phyloP scores from a whole-genome alignment of 768 basidiomycete genomes.

The Auricularia cornea region DNA sequence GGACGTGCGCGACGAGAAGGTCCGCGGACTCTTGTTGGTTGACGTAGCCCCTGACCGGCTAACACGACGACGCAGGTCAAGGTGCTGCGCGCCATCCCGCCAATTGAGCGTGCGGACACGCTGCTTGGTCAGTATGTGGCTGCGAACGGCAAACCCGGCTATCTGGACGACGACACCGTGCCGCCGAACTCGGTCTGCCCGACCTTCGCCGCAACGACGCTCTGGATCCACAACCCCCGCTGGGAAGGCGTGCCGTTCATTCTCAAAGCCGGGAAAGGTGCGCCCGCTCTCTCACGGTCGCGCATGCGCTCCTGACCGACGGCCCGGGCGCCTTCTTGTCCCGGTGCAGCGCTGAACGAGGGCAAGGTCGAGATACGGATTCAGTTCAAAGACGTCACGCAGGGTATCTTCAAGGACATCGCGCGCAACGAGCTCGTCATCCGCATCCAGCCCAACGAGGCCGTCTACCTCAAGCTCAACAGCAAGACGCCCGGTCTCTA shows the following conservation, averaged over 20 bases:
- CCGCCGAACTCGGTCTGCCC: slow-evolving; percentile 89
- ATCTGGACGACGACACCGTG: slow-evolving; percentile 93
- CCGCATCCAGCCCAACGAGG: slow-evolving; percentile 93
- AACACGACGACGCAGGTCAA: slow-evolving; percentile 59
- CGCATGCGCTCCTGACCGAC: not conserved
- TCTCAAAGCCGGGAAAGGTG: slow-evolving; percentile 96
- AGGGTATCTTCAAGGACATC: slow-evolving; percentile 95
- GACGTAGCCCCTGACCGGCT: not conserved
- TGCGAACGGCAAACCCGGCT: slow-evolving; percentile 93
- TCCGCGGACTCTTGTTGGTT: slow-evolving; percentile 20
- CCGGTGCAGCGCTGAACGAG: slow-evolving; percentile 76
- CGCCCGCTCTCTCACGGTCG: slow-evolving; percentile 14
- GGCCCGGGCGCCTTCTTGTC: not conserved
- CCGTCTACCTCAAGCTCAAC: slow-evolving; percentile 96
- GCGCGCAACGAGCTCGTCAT: slow-evolving; percentile 95
- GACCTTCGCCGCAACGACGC: slow-evolving; percentile 83
- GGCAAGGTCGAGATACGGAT: slow-evolving; percentile 97
- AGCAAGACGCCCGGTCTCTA: slow-evolving; percentile 86
- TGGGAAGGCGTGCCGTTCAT: slow-evolving; percentile 99
- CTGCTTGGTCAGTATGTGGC: slow-evolving; percentile 91
- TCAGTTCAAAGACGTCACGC: slow-evolving; percentile 96
- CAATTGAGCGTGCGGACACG: slow-evolving; percentile 66
- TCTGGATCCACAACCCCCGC: slow-evolving; percentile 90
- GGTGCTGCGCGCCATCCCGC: slow-evolving; percentile 84
- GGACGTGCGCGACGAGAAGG: slow-evolving; percentile 99